Percentiles rank a stretch among this genome's conserved stretches.
Conservation (phyloP, 148 eudicot species). For the Amaranthus cruentus region DNA sequence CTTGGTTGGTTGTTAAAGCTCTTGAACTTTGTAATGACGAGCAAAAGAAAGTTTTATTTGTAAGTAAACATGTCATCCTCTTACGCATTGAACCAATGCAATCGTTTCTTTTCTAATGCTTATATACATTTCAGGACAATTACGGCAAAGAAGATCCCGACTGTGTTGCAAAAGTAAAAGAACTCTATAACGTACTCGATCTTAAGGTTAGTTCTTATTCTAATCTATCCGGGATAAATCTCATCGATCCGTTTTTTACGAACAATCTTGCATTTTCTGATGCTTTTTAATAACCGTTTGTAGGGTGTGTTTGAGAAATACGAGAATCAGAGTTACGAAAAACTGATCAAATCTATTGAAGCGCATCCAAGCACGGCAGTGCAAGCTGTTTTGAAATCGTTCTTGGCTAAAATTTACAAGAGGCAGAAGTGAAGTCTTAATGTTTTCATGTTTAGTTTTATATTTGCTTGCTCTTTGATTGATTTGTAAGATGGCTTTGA, state of each 20-base stretch:
- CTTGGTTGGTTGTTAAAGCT: conserved; percentile 90
- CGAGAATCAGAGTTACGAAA: conserved; percentile 71
- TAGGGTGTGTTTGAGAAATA: conserved; percentile 65
- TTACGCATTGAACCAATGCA: neutral
- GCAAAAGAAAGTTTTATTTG: conserved; percentile 57
- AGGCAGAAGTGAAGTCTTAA: conserved; percentile 55
- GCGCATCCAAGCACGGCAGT: conserved; percentile 79
- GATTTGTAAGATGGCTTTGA: neutral
- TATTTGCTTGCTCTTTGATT: neutral
- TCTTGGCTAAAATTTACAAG: conserved; percentile 90
- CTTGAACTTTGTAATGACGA: conserved; percentile 61
- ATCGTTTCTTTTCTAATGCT: neutral
- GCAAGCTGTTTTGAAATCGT: conserved; percentile 76
- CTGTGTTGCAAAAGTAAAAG: conserved; percentile 74
- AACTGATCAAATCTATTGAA: conserved; percentile 52
- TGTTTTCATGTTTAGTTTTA: neutral
- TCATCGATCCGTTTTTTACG: neutral
- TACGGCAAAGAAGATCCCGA: conserved; percentile 75
- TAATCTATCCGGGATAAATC: neutral
- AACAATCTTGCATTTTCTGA: neutral
- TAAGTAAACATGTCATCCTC: conserved; percentile 28
- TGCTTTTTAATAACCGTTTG: neutral
- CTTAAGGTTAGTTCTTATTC: conserved; percentile 46
- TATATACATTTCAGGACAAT: conserved; percentile 53
- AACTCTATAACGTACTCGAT: conserved; percentile 58